A percentile compares a stretch with the other conserved stretches of the same genome.
phyloP scores from a whole-genome alignment of 176 grass and related monocot species.

The Oryza coarctata region DNA sequence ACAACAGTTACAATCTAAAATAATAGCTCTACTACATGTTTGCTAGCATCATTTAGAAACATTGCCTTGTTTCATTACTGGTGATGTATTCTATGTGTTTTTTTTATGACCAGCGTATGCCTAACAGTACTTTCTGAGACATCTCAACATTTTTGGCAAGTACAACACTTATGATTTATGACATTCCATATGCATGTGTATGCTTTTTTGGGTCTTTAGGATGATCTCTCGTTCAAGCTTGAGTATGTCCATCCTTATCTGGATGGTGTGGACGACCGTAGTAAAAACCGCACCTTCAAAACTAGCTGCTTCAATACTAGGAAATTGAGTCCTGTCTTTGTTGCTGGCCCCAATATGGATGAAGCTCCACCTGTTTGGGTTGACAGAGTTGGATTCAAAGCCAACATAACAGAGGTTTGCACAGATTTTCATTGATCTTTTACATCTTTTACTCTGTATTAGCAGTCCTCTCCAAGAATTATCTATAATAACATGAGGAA shows the following conservation, averaged over 20 bases:
- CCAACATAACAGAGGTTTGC: slow-evolving; percentile 90
- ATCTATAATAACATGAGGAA: slow-evolving; percentile 34
- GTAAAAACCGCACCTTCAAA: slow-evolving; percentile 86
- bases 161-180: not conserved
- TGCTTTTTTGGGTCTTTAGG: slow-evolving; percentile 36
- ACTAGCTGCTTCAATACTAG: slow-evolving; percentile 86
- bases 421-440: not conserved
- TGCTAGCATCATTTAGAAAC: not conserved
- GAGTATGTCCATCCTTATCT: slow-evolving; percentile 92
- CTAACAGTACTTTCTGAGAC: not conserved
- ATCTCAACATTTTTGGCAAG: slow-evolving; percentile 4
- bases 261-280: slow-evolving; percentile 73
- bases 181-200: not conserved
- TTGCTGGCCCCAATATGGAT: slow-evolving; percentile 77
- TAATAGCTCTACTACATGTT: not conserved
- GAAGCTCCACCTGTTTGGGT: slow-evolving; percentile 92
- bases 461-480: slow-evolving; percentile 1
- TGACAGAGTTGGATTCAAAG: slow-evolving; percentile 90
- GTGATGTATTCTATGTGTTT: slow-evolving; percentile 10
- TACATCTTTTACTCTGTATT: not conserved
- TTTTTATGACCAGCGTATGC: not conserved
- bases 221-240: slow-evolving; percentile 90
- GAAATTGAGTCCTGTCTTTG: slow-evolving; percentile 93
- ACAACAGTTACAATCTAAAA: not conserved
- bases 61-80: not conserved